Base-by-base conservation (phyloP, 148 eudicot genomes). In the Persicaria tinctoria region DNA sequence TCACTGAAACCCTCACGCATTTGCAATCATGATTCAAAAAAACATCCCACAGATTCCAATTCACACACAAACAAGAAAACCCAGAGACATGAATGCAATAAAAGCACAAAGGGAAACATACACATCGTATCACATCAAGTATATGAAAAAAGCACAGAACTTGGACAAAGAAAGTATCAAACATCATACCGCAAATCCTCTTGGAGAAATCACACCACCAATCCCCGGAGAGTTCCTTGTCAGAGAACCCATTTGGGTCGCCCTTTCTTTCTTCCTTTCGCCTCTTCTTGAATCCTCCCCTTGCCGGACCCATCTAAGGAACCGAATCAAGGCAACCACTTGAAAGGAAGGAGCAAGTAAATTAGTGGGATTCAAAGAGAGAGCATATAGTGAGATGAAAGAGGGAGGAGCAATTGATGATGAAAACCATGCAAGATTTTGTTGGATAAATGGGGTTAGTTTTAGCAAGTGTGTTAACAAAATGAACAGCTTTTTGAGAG, bases 151-250 rank as follows among this genome's bases (percentile, higher is more conserved):
- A 32, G 41, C 41, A 32, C 41, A 32, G 41, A 53, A 53, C 2
- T 16, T 53, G 57, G 11, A 53, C 57, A 53, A 16, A 16, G 3
- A 53, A 62, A 0, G 17, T 18, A 62, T 62, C 8, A 62, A 53
- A 0, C 41, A 62, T 8, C 16, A 75, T 85, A 88, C 91, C 86
- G 75, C 76, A 70, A 79, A 82, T 81, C 75, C 62, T 82, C 77
- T 76, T 86, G 27, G 89, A 82, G 68, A 84, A 76, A 17, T 47
- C 79, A 54, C 77, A 77, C 84, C 85, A 88, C 91, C 91, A 86
- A 72, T 88, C 86, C 73, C 20, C 71, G 76, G 83, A 80, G 4
- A 76, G 83, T 54, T 88, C 86, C 57, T 72, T 72, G 74, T 80
- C 80, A 53, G 84, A 76, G 56, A 82, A 85, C 85, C 85, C 69